A percentile compares a stretch with the other conserved stretches of the same genome.
Evolutionary conservation across 176 grass and related monocot species (phyloP).

Genomic region (Tuctoria greenei): DNA sequence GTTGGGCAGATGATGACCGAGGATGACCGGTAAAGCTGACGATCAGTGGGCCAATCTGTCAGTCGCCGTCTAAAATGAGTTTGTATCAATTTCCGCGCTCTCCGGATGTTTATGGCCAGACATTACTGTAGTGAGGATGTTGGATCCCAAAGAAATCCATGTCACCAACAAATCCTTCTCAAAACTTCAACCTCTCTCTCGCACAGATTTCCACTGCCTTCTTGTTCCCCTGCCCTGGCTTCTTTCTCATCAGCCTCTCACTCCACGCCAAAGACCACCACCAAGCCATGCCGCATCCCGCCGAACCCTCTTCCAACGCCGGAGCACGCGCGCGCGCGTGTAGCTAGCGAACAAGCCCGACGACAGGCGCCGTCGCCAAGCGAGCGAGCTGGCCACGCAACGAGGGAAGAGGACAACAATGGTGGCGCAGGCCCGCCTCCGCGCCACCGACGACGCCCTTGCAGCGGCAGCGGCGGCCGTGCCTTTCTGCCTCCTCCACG

Average conservation of each 20-base stretch:
- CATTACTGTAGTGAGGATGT: neutral
- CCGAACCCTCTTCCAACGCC: constrained; percentile 3
- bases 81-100: neutral
- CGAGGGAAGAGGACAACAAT: constrained; percentile 29
- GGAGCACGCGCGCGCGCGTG: neutral
- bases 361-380: neutral
- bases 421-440: constrained; percentile 29
- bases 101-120: no score
- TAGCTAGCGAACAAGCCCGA: constrained; percentile 33
- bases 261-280: constrained; percentile 23
- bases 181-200: neutral
- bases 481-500: constrained; percentile 35
- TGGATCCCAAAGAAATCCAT: neutral
- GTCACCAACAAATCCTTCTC: neutral
- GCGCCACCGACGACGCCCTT: constrained; percentile 21
- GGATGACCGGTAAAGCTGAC: neutral
- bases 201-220: neutral
- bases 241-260: neutral
- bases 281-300: constrained; percentile 21
- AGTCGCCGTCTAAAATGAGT: neutral
- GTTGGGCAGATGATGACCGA: neutral
- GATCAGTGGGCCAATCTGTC: neutral
- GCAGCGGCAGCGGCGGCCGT: constrained; percentile 23
- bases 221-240: neutral
- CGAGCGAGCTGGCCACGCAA: neutral